phyloP scores from a whole-genome alignment of 2,329 filamentous ascomycete species.

The Xylaria sp. region DNA sequence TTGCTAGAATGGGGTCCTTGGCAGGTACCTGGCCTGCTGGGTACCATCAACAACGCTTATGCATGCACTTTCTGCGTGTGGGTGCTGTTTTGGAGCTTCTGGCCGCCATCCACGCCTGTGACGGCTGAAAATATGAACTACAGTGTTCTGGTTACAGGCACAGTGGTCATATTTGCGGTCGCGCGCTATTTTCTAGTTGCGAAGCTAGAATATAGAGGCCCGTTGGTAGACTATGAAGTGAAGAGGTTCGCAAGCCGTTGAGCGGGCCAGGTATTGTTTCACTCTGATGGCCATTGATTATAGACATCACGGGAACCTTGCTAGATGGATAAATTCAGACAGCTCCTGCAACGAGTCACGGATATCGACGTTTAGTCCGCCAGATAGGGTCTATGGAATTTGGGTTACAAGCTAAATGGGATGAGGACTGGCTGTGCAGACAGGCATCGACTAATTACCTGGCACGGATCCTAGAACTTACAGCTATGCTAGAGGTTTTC shows the following conservation, averaged over 20 bases:
- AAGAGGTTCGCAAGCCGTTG: conserved; percentile 12
- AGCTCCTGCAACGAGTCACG: no score
- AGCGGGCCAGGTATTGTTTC: neutral
- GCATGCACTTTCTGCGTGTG: conserved; percentile 34
- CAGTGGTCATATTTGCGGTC: conserved; percentile 35
- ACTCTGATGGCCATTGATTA: neutral
- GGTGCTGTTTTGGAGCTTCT: conserved; percentile 37
- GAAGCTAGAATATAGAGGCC: conserved; percentile 35
- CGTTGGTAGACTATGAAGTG: conserved; percentile 37
- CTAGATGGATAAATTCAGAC: neutral
- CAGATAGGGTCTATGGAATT: no score
- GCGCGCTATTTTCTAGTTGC: conserved; percentile 34
- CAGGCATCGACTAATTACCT: no score
- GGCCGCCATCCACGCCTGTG: conserved; percentile 32
- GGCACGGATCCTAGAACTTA: no score
- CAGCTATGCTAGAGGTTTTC: no score
- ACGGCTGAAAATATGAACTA: conserved; percentile 36
- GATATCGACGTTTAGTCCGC: no score
- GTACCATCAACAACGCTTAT: conserved; percentile 33
- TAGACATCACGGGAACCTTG: neutral
- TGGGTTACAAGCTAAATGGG: no score
- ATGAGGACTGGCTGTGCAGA: no score
- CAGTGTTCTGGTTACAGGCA: conserved; percentile 30
- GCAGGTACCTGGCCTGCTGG: conserved; percentile 32
- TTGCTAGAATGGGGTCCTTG: conserved; percentile 38